A percentile compares a stretch with the other conserved stretches of the same genome.
phyloP scores from a whole-genome alignment of 1,284 basidiomycete genomes.

The Ustilago nuda region DNA sequence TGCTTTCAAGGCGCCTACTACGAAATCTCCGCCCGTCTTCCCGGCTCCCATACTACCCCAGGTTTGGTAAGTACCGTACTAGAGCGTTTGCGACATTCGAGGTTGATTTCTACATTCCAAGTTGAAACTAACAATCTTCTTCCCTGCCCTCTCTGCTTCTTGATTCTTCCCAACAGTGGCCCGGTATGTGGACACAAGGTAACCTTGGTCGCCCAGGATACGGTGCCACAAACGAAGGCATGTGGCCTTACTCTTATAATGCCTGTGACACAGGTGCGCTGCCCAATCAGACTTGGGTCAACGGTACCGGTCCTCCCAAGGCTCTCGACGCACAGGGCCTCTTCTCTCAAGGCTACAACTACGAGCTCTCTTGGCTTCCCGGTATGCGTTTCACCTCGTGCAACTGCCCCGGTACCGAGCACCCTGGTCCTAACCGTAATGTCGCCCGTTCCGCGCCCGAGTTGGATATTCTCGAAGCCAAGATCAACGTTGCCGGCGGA shows the following conservation, averaged over 20 bases:
- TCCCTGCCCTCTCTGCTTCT: neutral
- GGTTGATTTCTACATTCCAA: neutral
- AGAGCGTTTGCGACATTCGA: too few relatives aligned
- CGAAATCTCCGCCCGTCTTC: conserved; percentile 53
- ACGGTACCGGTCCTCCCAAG: conserved; percentile 55
- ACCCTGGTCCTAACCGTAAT: conserved; percentile 59
- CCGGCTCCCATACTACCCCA: conserved; percentile 28
- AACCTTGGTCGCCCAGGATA: conserved; percentile 68
- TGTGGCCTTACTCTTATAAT: conserved; percentile 70
- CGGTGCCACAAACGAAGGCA: conserved; percentile 66
- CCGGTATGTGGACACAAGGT: conserved; percentile 67
- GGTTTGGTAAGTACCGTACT: conserved; percentile 18
- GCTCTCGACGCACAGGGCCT: conserved; percentile 47
- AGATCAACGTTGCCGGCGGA: conserved; percentile 72
- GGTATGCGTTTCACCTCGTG: conserved; percentile 65
- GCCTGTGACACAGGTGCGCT: conserved; percentile 67
- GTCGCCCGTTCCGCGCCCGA: conserved; percentile 68
- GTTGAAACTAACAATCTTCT: neutral
- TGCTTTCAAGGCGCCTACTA: conserved; percentile 69
- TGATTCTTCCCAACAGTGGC: conserved; percentile 67
- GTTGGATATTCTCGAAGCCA: conserved; percentile 69
- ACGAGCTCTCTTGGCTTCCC: conserved; percentile 57
- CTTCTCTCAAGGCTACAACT: conserved; percentile 40
- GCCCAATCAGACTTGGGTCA: conserved; percentile 58
- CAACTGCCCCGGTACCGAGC: conserved; percentile 64